Conservation (phyloP, 176 grass and related monocot genomes). For the bread wheat (Triticum aestivum) region IWGSC_CS_RefSeq_v2.1 NC_057804.1:23847767-23848266, state of each 20-base stretch:
- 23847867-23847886: neutral
- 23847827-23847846: neutral
- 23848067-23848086: neutral
- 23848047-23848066: conserved; percentile 38
- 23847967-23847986: neutral
- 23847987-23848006: neutral
- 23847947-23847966: conserved; percentile 27
- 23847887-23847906: too few relatives aligned
- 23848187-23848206: neutral
- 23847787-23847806: too few relatives aligned
- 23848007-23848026: neutral
- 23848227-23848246: conserved; percentile 86
- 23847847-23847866: neutral
- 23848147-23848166: conserved; percentile 43
- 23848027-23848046: neutral
- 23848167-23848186: conserved; percentile 33
- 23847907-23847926: too few relatives aligned
- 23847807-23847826: conserved; percentile 44
- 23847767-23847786: neutral
- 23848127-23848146: neutral
- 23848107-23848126: neutral
- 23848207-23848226: conserved; percentile 64
- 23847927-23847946: too few relatives aligned
- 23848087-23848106: conserved; percentile 11
- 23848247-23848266: conserved; percentile 76